Base-by-base conservation (phyloP, 164 flowering plant species). In the Protea cynaroides region DNA sequence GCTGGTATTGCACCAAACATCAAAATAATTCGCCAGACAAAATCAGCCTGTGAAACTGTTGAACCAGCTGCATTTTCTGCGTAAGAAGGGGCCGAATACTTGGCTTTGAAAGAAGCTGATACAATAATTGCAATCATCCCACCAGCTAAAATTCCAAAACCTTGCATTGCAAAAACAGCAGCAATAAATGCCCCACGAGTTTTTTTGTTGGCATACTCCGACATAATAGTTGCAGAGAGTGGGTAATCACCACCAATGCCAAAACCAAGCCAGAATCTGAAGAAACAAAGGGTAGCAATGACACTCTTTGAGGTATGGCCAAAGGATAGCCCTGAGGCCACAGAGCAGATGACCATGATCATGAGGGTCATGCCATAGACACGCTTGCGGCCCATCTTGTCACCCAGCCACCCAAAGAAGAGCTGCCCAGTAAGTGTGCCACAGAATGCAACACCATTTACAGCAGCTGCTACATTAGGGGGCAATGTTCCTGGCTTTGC, bases 1-100 rank as follows among this genome's bases (percentile, higher is more conserved):
- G 83, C 83, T 0, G 83, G 83, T 3, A 80, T 0, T 1, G 83
- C 81, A 1, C 81, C 83, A 18, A 80, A 71, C 79, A 80, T 80
- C 25, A 77, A 56, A 34, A 79, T 70, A 3, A 80, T 63, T 1
- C 83, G 59, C 83, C 83, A 80, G 0, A 74, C 70, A 15, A 69
- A 79, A 29, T 79, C 82, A 10, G 80, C 82, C 52, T 76, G 65
- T 1, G 82, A 68, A 0, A 54, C 69, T 0, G 75, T 66, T 7
- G 80, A 79, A 9, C 40, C 72, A 8, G 12, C 2, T 0, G 64
- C 37, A 23, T 59, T 37, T 10, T 21, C 56, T 24, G 34, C 25
- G 37, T 62, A 79, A 23, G 69, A 4, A 0, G 78, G 78, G 0
- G 70, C 58, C 0, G 25, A 17, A 44, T 17, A 76, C 13, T 40